These are phyloP conservation scores for Isabelozyma gotoi DNA, from an alignment of 805 yeast genomes.

Conservation along the genomic window DNA sequence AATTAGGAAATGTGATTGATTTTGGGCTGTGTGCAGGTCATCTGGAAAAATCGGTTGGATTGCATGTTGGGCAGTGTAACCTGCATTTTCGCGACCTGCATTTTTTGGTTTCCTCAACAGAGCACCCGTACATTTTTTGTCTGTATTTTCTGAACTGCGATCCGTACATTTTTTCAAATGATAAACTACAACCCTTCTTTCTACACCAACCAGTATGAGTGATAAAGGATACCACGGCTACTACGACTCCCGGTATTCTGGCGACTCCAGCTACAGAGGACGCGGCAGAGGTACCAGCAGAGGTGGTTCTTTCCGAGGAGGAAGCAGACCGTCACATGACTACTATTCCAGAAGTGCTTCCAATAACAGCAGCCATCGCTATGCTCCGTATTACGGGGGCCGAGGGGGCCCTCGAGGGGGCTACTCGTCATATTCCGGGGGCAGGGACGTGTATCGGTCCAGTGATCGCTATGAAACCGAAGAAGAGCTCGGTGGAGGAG, in stretches of 20 bases:
- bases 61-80: no score
- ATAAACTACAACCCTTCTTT: not conserved
- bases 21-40: no score
- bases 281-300: constrained; percentile 7
- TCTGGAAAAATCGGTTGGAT: no score
- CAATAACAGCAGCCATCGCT: not conserved
- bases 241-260: not conserved
- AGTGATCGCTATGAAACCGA: not conserved
- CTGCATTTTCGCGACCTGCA: no score
- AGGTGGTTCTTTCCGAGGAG: constrained; percentile 7
- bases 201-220: not conserved
- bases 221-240: constrained; percentile 7
- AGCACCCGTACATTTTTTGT: no score
- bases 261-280: constrained; percentile 4
- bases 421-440: not conserved
- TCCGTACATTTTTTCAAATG: no score
- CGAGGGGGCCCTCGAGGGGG: not conserved
- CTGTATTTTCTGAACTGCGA: no score
- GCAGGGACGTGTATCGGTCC: not conserved
- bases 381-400: not conserved
- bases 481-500: not conserved
- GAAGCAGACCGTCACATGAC: not conserved
- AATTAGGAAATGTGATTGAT: constrained; percentile 6
- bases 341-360: not conserved
- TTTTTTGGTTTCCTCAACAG: no score